Base-by-base conservation (phyloP, 257 asterid genomes). In the Plantago elongata region DNA sequence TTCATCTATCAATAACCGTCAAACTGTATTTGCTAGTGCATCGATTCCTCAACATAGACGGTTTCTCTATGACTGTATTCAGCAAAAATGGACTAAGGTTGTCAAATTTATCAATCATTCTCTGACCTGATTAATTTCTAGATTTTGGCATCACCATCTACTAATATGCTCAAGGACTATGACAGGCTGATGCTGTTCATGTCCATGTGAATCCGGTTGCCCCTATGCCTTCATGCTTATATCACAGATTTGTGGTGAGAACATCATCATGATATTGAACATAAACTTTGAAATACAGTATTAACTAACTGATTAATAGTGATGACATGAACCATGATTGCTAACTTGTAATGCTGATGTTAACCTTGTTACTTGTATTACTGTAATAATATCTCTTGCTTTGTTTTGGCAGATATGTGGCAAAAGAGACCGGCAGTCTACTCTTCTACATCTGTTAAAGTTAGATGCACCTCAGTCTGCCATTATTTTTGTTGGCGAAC, bases 61-160 rank as follows among this genome's bases (percentile, higher is more conserved):
- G 64, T 91, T 91, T 67, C 63, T 88, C 54, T 73, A 86, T 34
- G 97, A 88, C 76, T 84, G 95, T 51, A 78, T 84, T 63, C 98
- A 88, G 73, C 95, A 88, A 66, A 91, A 91, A 77, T 91, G 97
- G 98, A 91, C 97, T 73, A 86, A 87, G 93, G 98, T 91, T 64
- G 18, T 68, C 62, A 64, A 51, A 65, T 18, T 64, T 42, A 45
- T 51, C 16, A 54, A 52, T 60, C n/a, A 63, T 47, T 58, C 55
- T 61, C 22, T 29, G 34, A 11, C 27, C 40, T 9, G 11, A 49
- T 7, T 37, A 22, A 59, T 54, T 65, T 45, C 44, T 42, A 11
- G 55, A 60, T 47, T 59, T 43, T 37, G 49, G 62, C 62, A 34
- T 46, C 50, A 42, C 49, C 68, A 27, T 69, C 62, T 66, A 47